Evolutionary conservation across 2,329 filamentous ascomycete genomes (phyloP), one percentile per base, ranked within the genome.

Genomic region (Xylogone sp.): DNA sequence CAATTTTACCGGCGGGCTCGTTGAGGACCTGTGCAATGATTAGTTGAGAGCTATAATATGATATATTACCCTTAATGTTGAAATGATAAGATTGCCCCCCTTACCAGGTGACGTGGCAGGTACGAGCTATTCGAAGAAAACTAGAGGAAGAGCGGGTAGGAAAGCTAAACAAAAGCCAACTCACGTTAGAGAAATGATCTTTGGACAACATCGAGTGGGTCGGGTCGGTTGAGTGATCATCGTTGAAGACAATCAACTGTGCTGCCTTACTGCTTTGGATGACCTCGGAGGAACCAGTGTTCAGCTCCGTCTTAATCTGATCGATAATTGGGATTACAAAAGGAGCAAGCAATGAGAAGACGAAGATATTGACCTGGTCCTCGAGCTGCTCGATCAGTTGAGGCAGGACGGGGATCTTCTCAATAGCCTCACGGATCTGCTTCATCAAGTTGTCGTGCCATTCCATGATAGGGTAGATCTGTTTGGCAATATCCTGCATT

Each of bases 191-290:
- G 69, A 97, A 97, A 71, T 97, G 92, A 63, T 97, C 92, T 74
- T 97, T 97, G 53, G 90, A 91, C 48, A 97, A 75, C 92, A 96
- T 96, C 19, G 90, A 95, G 73, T 97, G 92, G 1, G 92, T 97
- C 0, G 92, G 93, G 64, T 97, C 87, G 19, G 83, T 84, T 56
- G 75, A 87, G 48, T 79, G 56, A 64, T 95, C 86, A 58, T 97
- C 85, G 43, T 88, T 72, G 70, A 96, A 97, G 46, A 97, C 90
- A 59, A 95, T 80, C 63, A 88, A 83, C 72, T 96, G 91, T 74
- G 96, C 87, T 48, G 86, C 82, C 68, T 86, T 79, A 67, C 88
- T 93, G 73, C 86, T 91, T 62, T 89, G 78, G 57, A 97, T 96
- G 62, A 97, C 87, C 69, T 96, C 89, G 2, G 83, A 85, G 2